A percentile compares a stretch with the other conserved stretches of the same genome.
These are phyloP conservation scores for Aristolochia californica DNA, from an alignment of 164 flowering plant species.

Conservation along the genomic window DNA sequence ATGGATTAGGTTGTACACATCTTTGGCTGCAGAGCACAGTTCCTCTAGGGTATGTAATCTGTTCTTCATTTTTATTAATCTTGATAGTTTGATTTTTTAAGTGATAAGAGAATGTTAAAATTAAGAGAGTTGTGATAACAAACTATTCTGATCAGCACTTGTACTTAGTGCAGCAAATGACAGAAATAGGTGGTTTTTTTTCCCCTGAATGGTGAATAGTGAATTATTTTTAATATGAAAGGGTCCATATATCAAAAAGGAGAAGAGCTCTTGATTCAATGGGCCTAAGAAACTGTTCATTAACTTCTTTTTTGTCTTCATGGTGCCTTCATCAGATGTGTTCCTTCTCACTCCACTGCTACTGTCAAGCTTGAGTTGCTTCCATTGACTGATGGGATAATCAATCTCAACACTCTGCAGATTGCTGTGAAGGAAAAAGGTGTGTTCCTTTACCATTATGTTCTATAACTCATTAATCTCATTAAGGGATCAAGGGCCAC, in stretches of 20 bases:
- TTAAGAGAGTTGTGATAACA: no score
- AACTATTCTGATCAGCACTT: no score
- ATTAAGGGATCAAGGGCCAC: no score
- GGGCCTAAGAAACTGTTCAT: no score
- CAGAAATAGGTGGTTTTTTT: not conserved
- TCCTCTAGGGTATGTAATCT: constrained; percentile 70
- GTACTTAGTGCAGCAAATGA: no score
- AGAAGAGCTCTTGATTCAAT: no score
- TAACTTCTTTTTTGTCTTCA: no score
- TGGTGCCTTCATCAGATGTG: constrained; percentile 36
- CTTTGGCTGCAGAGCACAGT: constrained; percentile 95
- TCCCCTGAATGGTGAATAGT: not conserved
- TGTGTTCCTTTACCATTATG: constrained; percentile 8
- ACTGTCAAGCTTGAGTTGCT: constrained; percentile 91
- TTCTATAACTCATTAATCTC: not conserved
- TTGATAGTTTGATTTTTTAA: no score
- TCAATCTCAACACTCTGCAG: constrained; percentile 58
- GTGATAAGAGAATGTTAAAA: no score
- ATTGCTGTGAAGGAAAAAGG: constrained; percentile 52
- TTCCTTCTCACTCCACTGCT: constrained; percentile 83
- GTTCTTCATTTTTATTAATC: no score
- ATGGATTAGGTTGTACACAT: constrained; percentile 73
- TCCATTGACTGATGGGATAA: constrained; percentile 94
- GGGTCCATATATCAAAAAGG: no score
- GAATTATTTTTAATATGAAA: not conserved